Evolutionary conservation across 371 early-diverging fungal genomes (phyloP).

Genomic region (Mucor irregularis): DNA sequence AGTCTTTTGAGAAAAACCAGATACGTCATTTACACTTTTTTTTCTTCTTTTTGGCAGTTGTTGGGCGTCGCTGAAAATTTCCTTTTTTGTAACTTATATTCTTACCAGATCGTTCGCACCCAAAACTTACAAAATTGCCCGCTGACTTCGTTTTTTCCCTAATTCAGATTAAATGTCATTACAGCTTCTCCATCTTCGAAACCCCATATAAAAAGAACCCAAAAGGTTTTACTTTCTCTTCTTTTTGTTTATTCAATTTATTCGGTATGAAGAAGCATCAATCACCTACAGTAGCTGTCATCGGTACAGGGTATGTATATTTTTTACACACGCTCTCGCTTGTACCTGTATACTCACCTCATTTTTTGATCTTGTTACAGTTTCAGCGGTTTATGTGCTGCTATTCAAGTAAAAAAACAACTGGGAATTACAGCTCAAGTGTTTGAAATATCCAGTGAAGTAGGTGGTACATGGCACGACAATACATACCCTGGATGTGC

Average conservation of each 20-base stretch:
- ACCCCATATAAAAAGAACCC: too few relatives aligned
- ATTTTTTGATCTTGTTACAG: too few relatives aligned
- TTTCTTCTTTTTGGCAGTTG: neutral
- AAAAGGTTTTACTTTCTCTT: neutral
- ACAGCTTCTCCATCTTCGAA: too few relatives aligned
- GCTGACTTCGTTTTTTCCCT: too few relatives aligned
- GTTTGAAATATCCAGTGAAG: conserved; percentile 53
- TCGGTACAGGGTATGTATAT: conserved; percentile 23
- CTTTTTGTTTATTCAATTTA: neutral
- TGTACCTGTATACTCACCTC: too few relatives aligned
- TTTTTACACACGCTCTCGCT: too few relatives aligned
- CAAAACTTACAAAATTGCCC: too few relatives aligned
- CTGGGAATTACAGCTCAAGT: conserved; percentile 49
- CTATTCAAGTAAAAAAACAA: conserved; percentile 52
- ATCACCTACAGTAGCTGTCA: conserved; percentile 17
- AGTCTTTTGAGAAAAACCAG: neutral
- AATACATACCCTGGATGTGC: conserved; percentile 66
- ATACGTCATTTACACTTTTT: neutral
- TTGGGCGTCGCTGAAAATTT: neutral
- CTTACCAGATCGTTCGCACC: too few relatives aligned
- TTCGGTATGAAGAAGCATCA: neutral
- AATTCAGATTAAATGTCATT: neutral
- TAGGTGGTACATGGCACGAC: conserved; percentile 66
- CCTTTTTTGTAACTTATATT: too few relatives aligned
- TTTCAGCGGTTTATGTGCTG: conserved; percentile 64